Percentiles rank a stretch among this genome's conserved stretches.
phyloP scores from a whole-genome alignment of 225 moss, liverwort and hornwort species.

The Neckera pumila region DNA sequence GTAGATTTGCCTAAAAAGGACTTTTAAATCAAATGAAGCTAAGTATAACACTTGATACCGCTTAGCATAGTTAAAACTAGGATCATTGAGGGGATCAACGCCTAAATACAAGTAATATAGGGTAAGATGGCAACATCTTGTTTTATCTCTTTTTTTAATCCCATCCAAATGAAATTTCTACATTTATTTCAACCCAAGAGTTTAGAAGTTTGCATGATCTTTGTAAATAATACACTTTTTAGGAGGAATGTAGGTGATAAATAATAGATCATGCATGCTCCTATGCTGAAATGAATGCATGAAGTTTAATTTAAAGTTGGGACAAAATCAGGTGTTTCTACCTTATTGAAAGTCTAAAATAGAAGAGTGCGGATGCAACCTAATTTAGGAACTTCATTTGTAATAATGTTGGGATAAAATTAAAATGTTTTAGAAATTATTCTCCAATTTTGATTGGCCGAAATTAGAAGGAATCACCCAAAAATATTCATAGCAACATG shows the following conservation, averaged over 20 bases:
- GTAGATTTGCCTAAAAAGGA: background rate
- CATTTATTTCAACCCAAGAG: background rate
- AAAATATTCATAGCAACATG: background rate
- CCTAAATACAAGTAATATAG: accelerated
- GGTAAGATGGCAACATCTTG: background rate
- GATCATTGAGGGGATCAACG: background rate
- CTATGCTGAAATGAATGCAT: background rate
- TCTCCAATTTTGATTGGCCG: background rate
- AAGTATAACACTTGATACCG: background rate
- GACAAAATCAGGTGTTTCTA: background rate
- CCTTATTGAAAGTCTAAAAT: background rate
- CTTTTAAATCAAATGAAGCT: too few species aligned
- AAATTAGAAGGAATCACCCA: accelerated
- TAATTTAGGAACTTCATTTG: accelerated
- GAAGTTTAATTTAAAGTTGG: background rate
- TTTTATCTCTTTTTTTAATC: background rate
- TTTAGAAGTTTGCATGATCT: background rate
- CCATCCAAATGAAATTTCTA: background rate
- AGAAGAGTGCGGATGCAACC: too few species aligned
- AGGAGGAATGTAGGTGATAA: too few species aligned
- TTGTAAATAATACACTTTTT: background rate
- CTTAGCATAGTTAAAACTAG: background rate
- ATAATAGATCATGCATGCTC: background rate
- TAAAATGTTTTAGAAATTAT: background rate
- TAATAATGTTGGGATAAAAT: too few species aligned